Conservation (phyloP, 371 early-diverging fungal species). For the Mucor lusitanicus region DNA sequence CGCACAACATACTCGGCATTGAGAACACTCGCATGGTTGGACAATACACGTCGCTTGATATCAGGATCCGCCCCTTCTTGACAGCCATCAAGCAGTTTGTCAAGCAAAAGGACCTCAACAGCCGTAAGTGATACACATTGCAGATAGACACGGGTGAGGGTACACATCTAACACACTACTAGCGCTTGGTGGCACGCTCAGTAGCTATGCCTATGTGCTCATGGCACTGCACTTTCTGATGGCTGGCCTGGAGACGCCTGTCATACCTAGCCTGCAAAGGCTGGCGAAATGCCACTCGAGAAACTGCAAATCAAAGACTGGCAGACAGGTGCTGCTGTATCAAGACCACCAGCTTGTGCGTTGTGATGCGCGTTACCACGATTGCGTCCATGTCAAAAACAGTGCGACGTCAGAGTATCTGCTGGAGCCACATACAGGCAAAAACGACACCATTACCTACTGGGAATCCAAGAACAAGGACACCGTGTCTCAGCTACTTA, state of each 20-base stretch:
- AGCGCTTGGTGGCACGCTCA: conserved; percentile 27
- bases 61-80: conserved; percentile 56
- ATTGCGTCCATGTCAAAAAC: conserved; percentile 11
- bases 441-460: not conserved
- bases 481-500: conserved; percentile 54
- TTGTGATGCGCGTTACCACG: conserved; percentile 25
- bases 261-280: conserved; percentile 26
- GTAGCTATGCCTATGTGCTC: conserved; percentile 33
- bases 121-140: conserved; percentile 22
- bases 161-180: not conserved
- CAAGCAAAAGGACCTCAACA: conserved; percentile 54
- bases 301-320: conserved; percentile 5
- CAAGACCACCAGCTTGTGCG: not conserved
- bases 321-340: not conserved
- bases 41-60: conserved; percentile 53
- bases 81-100: conserved; percentile 61
- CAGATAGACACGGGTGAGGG: not conserved
- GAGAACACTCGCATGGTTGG: conserved; percentile 62
- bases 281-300: not conserved
- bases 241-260: not conserved
- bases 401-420: not conserved
- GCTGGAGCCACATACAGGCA: not conserved
- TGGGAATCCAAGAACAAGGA: conserved; percentile 50
- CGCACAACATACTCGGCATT: conserved; percentile 58
- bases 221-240: conserved; percentile 31